Conservation (phyloP, 306 rosid species). For the Sophora flavescens region DNA sequence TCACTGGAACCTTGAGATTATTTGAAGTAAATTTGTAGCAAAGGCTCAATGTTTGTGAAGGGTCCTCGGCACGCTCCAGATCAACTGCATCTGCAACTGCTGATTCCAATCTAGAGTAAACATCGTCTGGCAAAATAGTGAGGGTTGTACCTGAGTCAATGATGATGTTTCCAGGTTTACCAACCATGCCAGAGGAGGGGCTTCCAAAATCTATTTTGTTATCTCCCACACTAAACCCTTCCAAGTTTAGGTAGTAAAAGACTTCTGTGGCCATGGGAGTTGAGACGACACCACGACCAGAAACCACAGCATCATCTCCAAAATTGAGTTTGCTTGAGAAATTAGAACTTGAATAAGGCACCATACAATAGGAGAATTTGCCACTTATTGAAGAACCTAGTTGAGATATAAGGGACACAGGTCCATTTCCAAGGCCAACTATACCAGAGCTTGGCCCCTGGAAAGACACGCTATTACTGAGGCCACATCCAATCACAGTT, state of each 20-base stretch:
- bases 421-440: conserved; percentile 56
- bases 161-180: conserved; percentile 25
- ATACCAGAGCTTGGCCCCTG: conserved; percentile 41
- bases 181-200: not conserved
- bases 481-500: conserved; percentile 55
- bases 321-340: conserved; percentile 42
- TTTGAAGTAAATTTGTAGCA: conserved; percentile 46
- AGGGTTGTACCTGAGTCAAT: conserved; percentile 59
- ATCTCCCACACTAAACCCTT: conserved; percentile 27
- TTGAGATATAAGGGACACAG: conserved; percentile 50
- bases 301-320: conserved; percentile 42
- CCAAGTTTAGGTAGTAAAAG: conserved; percentile 26
- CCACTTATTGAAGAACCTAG: conserved; percentile 38
- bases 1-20: conserved; percentile 12
- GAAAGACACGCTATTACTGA: conserved; percentile 24
- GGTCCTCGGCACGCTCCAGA: conserved; percentile 11
- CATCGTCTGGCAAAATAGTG: conserved; percentile 35
- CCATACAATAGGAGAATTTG: conserved; percentile 61
- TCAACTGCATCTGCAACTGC: conserved; percentile 11
- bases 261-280: not conserved
- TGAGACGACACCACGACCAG: conserved; percentile 36
- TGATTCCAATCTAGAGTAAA: conserved; percentile 40
- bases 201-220: not conserved
- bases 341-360: not conserved
- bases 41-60: not conserved